Base-by-base conservation (phyloP, 2,329 filamentous ascomycete species). In the Fusarium sp. region DNA sequence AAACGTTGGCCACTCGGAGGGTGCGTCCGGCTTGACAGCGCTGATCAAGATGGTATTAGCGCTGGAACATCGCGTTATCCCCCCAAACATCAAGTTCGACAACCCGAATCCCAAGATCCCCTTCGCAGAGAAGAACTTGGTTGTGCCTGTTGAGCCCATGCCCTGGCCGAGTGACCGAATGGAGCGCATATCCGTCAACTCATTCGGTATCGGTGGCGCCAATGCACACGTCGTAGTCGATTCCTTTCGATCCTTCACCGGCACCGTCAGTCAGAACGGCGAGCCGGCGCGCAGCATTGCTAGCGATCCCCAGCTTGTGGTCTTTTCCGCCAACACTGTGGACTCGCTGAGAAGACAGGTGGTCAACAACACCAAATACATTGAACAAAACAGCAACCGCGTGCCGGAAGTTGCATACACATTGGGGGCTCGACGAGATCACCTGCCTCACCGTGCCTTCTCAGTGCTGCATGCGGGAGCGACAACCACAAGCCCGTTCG, bases 1-100 rank as follows among this genome's bases (percentile, higher is more conserved):
- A 2, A 82, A 82, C 38, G 22, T 82, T 6, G 81, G 81, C 3
- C 82, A 83, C 58, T 63, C 71, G 1, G 81, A 82, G 58, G 79
- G 74, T 6, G 78, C 78, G 0, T 73, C 76, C 2, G 81, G 80
- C 1, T 44, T 75, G 16, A 70, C 62, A 8, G 56, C 57, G 12
- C 40, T 81, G 3, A 75, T 82, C 53, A 82, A 82, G 63, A 62
- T 67, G 3, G 74, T 80, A 2, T 51, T 82, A 15, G 63, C 75
- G 2, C 62, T 82, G 3, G 76, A 82, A 60, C 66, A 78, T 16
- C 55, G 58, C 2, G 69, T 48, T 0, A 79, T 81, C 13, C 75
- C 77, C 2, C 78, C 78, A 1, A 79, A 79, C 47, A 78, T 79
- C 70, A 77, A 78, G 18, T 78, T 76, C 44, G 18, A 76, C 47